phyloP scores from a whole-genome alignment of 164 flowering plant genomes.

The Aristolochia fimbriata region DNA sequence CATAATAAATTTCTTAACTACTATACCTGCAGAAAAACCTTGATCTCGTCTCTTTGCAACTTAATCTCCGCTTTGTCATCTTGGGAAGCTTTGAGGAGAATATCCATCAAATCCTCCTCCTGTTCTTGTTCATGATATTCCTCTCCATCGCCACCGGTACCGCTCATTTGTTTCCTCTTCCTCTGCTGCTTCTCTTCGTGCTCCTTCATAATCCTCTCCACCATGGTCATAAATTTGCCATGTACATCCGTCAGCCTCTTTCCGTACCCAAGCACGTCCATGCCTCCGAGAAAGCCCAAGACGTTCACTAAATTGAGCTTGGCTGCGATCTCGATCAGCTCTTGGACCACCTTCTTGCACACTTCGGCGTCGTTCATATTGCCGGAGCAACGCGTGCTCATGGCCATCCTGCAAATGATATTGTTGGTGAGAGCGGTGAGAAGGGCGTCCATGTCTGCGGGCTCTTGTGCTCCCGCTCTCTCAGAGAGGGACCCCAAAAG shows the following conservation, averaged over 20 bases:
- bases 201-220: conserved; percentile 34
- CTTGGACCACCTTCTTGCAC: conserved; percentile 20
- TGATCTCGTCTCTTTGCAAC: conserved; percentile 37
- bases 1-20: no score
- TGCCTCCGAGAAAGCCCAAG: conserved; percentile 29
- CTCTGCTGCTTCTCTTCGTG: conserved; percentile 21
- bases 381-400: conserved; percentile 24
- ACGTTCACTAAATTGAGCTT: conserved; percentile 35
- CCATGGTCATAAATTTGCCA: conserved; percentile 26
- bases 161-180: neutral
- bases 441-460: conserved; percentile 26
- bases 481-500: conserved; percentile 14
- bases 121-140: no score
- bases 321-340: conserved; percentile 27
- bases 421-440: conserved; percentile 30
- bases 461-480: conserved; percentile 18
- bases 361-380: conserved; percentile 23
- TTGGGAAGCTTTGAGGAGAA: conserved; percentile 32
- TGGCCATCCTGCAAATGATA: conserved; percentile 34
- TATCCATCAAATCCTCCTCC: conserved; percentile 35
- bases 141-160: no score
- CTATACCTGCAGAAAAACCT: conserved; percentile 46
- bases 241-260: conserved; percentile 24
- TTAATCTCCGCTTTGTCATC: conserved; percentile 28
- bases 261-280: conserved; percentile 32